Percentiles rank a stretch among this genome's conserved stretches.
Evolutionary conservation across 805 yeast species (phyloP).

Genomic region (Zygoascus bituminiphila): DNA sequence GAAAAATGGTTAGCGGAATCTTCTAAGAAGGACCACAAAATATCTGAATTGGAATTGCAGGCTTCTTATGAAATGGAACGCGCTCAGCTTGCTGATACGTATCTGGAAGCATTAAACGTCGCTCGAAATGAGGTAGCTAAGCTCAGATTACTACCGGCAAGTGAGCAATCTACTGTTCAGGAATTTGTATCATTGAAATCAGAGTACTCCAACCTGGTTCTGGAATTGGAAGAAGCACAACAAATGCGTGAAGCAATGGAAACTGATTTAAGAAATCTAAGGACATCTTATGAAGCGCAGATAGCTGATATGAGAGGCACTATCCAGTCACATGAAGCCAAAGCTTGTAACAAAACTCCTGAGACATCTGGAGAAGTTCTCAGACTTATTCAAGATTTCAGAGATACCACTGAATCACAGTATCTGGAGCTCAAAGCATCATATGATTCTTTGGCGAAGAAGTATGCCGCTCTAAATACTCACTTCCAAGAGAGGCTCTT

Average conservation of each 20-base stretch:
- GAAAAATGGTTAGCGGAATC: conserved; percentile 27
- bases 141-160: background rate
- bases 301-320: conserved; percentile 11
- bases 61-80: conserved; percentile 6
- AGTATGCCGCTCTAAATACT: conserved; percentile 21
- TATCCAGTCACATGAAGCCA: conserved; percentile 13
- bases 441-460: conserved; percentile 23
- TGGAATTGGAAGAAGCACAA: conserved; percentile 5
- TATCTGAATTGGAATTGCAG: conserved; percentile 20
- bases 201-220: background rate
- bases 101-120: background rate
- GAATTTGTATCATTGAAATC: background rate
- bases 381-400: conserved; percentile 15
- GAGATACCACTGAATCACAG: conserved; percentile 13
- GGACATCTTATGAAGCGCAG: conserved; percentile 9
- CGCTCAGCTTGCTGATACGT: conserved; percentile 3
- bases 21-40: conserved; percentile 23
- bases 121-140: background rate
- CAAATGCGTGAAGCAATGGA: conserved; percentile 8
- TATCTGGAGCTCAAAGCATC: conserved; percentile 20
- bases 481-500: conserved; percentile 18
- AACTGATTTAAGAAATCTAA: conserved; percentile 11
- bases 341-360: background rate
- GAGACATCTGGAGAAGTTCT: conserved; percentile 8
- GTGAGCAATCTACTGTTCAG: background rate